Evolutionary conservation across 2,329 filamentous ascomycete genomes (phyloP).

Genomic region (Hymenoscyphus fructigenus): DNA sequence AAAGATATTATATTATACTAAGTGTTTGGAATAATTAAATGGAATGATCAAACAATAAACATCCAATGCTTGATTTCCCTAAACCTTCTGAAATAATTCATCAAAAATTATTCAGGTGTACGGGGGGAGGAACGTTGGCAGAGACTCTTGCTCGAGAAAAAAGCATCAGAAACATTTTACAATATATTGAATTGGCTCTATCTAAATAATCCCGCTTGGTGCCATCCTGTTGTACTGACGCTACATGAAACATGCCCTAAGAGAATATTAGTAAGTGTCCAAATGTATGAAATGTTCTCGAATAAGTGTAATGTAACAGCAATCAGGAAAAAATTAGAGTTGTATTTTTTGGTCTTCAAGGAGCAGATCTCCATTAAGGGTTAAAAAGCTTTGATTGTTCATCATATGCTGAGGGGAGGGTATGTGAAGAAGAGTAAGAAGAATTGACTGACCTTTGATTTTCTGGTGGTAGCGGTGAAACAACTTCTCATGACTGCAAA

Average conservation of each 20-base stretch:
- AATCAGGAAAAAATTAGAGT: conserved; percentile 45
- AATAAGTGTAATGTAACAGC: conserved; percentile 9
- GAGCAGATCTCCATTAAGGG: conserved; percentile 37
- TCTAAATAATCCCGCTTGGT: neutral
- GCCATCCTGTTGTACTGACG: neutral
- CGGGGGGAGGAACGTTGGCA: too few relatives aligned
- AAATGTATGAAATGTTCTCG: neutral
- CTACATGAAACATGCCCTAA: neutral
- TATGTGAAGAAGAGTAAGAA: conserved; percentile 5
- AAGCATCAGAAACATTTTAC: too few relatives aligned
- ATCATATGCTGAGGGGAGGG: conserved; percentile 25
- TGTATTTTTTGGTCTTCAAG: conserved; percentile 41
- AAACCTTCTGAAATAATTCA: too few relatives aligned
- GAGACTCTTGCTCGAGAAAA: too few relatives aligned
- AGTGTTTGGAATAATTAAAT: too few relatives aligned
- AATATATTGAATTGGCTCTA: neutral
- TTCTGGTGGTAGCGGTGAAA: neutral
- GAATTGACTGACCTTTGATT: conserved; percentile 27
- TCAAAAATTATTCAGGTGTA: too few relatives aligned
- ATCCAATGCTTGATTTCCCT: too few relatives aligned
- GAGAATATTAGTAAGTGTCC: conserved; percentile 1
- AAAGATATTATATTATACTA: too few relatives aligned
- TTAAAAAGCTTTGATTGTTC: conserved; percentile 42
- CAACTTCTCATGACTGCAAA: neutral
- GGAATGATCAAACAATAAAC: too few relatives aligned